These are phyloP conservation scores for Panicum virgatum DNA, from an alignment of 202 grass and related monocot genomes.

Conservation along the genomic window DNA sequence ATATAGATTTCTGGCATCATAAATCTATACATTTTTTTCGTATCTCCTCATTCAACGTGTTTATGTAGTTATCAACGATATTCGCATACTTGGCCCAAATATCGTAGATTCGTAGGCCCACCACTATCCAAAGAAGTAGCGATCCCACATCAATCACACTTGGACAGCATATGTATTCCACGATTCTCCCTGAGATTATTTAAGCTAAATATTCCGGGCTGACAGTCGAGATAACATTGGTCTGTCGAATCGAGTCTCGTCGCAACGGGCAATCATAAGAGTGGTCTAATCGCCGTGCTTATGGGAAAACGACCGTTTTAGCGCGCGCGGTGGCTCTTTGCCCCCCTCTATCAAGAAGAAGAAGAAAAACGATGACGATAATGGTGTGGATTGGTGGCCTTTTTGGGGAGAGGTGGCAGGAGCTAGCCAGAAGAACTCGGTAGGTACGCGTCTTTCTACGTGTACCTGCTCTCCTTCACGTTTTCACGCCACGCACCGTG, in stretches of 20 bases:
- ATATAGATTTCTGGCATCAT: no score
- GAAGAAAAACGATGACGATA: neutral
- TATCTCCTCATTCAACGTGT: no score
- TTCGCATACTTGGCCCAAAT: neutral
- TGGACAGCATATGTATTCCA: neutral
- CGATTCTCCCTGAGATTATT: neutral
- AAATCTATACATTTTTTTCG: no score
- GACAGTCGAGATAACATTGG: constrained; percentile 2
- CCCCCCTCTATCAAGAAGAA: no score
- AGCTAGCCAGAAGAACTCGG: neutral
- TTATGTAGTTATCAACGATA: neutral
- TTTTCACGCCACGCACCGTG: neutral
- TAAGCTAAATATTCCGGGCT: neutral
- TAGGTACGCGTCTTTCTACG: constrained; percentile 44
- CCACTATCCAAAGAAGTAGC: neutral
- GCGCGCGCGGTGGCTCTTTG: neutral
- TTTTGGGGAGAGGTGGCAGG: neutral
- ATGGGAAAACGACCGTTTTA: neutral
- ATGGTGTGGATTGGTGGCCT: neutral
- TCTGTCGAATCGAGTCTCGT: constrained; percentile 3
- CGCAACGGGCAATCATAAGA: neutral
- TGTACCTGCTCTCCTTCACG: constrained; percentile 6
- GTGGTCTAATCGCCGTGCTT: neutral
- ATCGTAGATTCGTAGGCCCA: neutral
- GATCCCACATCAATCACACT: neutral